phyloP scores from a whole-genome alignment of 495 filamentous ascomycete species.

The Acidiella bohemica region DNA sequence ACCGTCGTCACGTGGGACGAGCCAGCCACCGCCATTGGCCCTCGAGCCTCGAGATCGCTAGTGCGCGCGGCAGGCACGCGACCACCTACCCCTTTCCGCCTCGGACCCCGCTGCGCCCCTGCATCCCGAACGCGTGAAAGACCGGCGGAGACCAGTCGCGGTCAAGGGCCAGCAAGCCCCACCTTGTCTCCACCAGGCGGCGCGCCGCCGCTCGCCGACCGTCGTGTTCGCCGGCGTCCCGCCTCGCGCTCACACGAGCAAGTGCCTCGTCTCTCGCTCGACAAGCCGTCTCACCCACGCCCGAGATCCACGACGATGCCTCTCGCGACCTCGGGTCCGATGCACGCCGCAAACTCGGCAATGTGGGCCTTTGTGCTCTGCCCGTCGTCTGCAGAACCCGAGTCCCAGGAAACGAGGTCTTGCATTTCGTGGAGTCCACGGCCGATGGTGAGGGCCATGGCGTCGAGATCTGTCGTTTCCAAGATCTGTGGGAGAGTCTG shows the following conservation, averaged over 20 bases:
- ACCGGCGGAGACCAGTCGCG: no score
- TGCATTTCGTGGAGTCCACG: constrained; percentile 19
- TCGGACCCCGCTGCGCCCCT: neutral
- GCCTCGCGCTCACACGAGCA: no score
- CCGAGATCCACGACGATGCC: constrained; percentile 34
- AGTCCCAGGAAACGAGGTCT: constrained; percentile 55
- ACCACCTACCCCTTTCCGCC: neutral
- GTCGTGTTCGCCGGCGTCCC: no score
- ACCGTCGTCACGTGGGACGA: no score
- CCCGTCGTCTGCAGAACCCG: constrained; percentile 39
- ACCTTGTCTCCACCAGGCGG: no score
- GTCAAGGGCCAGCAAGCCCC: no score
- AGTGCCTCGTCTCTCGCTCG: no score
- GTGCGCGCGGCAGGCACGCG: neutral
- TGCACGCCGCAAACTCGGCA: constrained; percentile 60
- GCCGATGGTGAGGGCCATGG: constrained; percentile 34
- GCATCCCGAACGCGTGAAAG: no score
- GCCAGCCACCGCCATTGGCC: no score
- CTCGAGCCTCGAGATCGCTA: no score
- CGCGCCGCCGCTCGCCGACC: no score
- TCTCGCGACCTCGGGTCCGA: constrained; percentile 54
- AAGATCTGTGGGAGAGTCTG: constrained; percentile 50
- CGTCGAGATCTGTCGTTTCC: constrained; percentile 45
- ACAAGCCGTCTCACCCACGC: constrained; percentile 2
- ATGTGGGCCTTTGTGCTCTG: constrained; percentile 50